Conservation (phyloP, 129 eudicot species). For the Tagetes erecta region DNA sequence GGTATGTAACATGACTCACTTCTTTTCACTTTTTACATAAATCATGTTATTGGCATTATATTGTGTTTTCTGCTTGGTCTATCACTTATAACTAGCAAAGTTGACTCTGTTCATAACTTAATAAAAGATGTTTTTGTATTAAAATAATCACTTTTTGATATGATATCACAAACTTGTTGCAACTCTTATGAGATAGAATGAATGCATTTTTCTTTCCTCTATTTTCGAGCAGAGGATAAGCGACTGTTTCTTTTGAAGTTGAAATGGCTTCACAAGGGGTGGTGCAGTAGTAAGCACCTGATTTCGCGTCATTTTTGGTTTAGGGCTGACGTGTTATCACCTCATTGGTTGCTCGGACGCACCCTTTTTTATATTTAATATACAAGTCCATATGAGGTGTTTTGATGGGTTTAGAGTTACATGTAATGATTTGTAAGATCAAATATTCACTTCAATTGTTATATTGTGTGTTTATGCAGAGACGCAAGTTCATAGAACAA, state of each 20-base stretch:
- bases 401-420: not conserved
- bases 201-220: too few species aligned
- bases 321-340: not conserved
- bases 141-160: not conserved
- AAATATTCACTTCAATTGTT: not conserved
- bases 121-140: not conserved
- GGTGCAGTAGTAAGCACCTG: too few species aligned
- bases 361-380: not conserved
- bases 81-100: not conserved
- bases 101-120: not conserved
- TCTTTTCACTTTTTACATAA: not conserved
- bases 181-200: too few species aligned
- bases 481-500: slow-evolving; percentile 63
- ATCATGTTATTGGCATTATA: not conserved
- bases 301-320: not conserved
- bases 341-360: too few species aligned
- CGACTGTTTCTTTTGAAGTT: too few species aligned
- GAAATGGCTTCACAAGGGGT: too few species aligned
- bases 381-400: not conserved
- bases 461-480: slow-evolving; percentile 44
- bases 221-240: too few species aligned
- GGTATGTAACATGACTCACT: slow-evolving; percentile 39
- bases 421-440: not conserved
- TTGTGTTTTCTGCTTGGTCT: not conserved
- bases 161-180: not conserved